Evolutionary conservation across 306 rosid genomes (phyloP).

Genomic region (Citrullus amarus): DNA sequence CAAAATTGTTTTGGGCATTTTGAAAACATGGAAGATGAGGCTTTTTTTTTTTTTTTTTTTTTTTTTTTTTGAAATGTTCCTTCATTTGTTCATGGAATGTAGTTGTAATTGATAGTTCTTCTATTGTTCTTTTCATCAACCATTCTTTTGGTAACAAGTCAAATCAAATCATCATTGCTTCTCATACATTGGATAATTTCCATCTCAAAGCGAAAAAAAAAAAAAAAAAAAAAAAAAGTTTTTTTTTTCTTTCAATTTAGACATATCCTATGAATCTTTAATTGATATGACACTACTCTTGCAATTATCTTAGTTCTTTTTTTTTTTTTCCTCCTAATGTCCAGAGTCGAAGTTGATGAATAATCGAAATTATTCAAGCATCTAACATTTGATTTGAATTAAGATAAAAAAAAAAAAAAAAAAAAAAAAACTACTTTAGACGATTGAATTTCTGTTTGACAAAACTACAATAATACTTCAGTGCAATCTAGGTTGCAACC

Average conservation of each 20-base stretch:
- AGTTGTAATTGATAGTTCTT: not conserved
- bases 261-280: not conserved
- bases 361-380: not conserved
- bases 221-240: too few species aligned
- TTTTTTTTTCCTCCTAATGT: not conserved
- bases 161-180: not conserved
- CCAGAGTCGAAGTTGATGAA: not conserved
- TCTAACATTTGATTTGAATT: too few species aligned
- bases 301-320: not conserved
- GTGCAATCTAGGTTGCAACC: too few species aligned
- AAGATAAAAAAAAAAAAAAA: too few species aligned
- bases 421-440: too few species aligned
- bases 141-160: not conserved
- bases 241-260: not conserved
- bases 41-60: constrained; percentile 14
- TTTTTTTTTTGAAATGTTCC: not conserved
- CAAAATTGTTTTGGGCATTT: constrained; percentile 40
- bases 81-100: not conserved
- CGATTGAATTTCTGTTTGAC: too few species aligned
- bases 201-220: not conserved
- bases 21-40: constrained; percentile 60
- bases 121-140: not conserved
- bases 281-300: not conserved
- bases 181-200: not conserved
- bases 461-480: too few species aligned